Evolutionary conservation across 495 filamentous ascomycete genomes (phyloP), one percentile per base, ranked within the genome.

Genomic region (Cercophora newfieldiana): DNA sequence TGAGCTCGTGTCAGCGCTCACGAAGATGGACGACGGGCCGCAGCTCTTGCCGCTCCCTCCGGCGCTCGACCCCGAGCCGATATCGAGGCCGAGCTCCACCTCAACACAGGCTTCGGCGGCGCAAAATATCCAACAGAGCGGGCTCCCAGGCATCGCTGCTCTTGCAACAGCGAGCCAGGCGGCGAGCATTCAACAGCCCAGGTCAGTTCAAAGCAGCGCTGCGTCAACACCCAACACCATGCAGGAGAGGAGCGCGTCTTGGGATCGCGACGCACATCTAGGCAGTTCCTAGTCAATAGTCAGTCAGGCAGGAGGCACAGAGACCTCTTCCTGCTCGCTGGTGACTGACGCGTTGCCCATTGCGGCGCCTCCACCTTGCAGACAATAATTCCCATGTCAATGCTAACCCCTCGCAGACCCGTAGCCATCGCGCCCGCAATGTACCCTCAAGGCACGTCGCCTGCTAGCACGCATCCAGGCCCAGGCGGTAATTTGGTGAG

Each of bases 401-500:
- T 48, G 55, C 57, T 63, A 24, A 53, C 61, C 50, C n/a, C 21
- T 48, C 33, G 6, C 50, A 74, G 73, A 37, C 72, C 74, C 8
- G 59, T 74, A 14, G 61, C 74, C 1, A 75, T 75, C 56, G 74
- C 70, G 33, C 74, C 72, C 14, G 66, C 69, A 29, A 70, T 71
- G 68, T 89, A 64, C 57, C 59, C 88, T 74, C 78, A 85, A 59
- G 87, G 87, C 16, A 89, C 88, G 0, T 84, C 83, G 53, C 89
- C 86, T 74, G 79, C 86, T 59, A 87, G 87, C 14, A 89, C 88
- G 0, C 85, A 84, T 54, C 89, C 86, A 66, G 88, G 88, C 54
- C 85, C 86, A 69, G 86, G 85, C 29, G 89, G 86, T 66, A 86
- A 83, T 65, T 82, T 88, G 68, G 90, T 92, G 80, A 85, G 89